phyloP scores from a whole-genome alignment of 768 basidiomycete genomes.

The Floccularia luteovirens region DNA sequence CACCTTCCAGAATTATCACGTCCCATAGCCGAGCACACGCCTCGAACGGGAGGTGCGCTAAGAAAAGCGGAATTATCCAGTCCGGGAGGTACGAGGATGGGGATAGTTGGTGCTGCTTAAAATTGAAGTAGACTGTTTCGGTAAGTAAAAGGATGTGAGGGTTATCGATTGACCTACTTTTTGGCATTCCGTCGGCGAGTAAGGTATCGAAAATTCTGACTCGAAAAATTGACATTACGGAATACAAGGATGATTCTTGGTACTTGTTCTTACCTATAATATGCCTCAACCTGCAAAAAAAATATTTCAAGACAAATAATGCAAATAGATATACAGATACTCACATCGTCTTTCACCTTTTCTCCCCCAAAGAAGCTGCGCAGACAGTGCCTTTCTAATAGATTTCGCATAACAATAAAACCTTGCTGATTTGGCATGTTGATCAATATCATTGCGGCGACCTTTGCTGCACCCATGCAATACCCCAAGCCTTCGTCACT shows the following conservation, averaged over 20 bases:
- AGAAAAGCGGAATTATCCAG: conserved; percentile 77
- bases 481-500: conserved; percentile 81
- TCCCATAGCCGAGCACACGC: conserved; percentile 89
- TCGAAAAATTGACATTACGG: conserved; percentile 4
- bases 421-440: conserved; percentile 72
- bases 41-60: conserved; percentile 87
- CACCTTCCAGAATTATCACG: conserved; percentile 80
- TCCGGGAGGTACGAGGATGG: conserved; percentile 76
- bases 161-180: conserved; percentile 43
- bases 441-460: conserved; percentile 83
- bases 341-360: conserved; percentile 69
- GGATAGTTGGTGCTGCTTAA: conserved; percentile 88
- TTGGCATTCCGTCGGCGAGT: conserved; percentile 89
- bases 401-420: conserved; percentile 79
- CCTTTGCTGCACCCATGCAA: conserved; percentile 54
- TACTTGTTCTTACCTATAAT: conserved; percentile 64
- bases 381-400: conserved; percentile 79
- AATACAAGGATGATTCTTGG: neutral
- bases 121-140: conserved; percentile 80
- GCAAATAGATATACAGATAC: conserved; percentile 19
- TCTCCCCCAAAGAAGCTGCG: conserved; percentile 78
- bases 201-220: conserved; percentile 88
- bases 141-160: conserved; percentile 2
- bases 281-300: conserved; percentile 74
- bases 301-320: conserved; percentile 1